Conservation (phyloP, 192 early-diverging fungal genomes). For the Glomus cerebriforme region DNA sequence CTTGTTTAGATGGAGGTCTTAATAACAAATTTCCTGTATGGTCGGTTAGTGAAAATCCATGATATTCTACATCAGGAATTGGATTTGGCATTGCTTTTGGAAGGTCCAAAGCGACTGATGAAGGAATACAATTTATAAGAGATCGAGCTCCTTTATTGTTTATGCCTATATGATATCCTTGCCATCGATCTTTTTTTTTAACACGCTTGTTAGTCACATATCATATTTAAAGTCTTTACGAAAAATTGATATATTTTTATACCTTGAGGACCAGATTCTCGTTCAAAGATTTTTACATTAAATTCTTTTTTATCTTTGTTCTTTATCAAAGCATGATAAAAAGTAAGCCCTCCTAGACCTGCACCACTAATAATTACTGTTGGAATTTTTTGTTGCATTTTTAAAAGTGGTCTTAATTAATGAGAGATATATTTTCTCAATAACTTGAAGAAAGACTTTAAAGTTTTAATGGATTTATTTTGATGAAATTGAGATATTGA, state of each 20-base stretch:
- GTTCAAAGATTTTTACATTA: constrained; percentile 13
- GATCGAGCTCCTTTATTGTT: background rate
- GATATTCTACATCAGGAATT: background rate
- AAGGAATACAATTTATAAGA: background rate
- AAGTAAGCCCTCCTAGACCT: background rate
- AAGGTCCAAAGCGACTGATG: background rate
- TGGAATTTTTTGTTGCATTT: background rate
- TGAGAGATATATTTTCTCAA: too few species aligned
- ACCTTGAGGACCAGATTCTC: constrained; percentile 11
- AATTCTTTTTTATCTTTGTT: constrained; percentile 1
- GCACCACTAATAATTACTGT: constrained; percentile 10
- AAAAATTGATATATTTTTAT: too few species aligned
- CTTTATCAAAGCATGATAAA: background rate
- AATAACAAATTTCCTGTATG: background rate
- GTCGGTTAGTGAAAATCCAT: background rate
- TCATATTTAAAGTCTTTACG: too few species aligned
- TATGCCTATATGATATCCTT: constrained; percentile 1
- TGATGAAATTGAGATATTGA: too few species aligned
- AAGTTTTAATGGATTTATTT: too few species aligned
- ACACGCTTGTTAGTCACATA: too few species aligned
- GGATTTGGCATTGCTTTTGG: background rate
- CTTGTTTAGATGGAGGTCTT: background rate
- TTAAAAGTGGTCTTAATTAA: too few species aligned
- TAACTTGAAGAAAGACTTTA: too few species aligned
- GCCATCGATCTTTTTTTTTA: background rate